phyloP scores from a whole-genome alignment of 257 asterid species.

The Nicotiana paniculata region DNA sequence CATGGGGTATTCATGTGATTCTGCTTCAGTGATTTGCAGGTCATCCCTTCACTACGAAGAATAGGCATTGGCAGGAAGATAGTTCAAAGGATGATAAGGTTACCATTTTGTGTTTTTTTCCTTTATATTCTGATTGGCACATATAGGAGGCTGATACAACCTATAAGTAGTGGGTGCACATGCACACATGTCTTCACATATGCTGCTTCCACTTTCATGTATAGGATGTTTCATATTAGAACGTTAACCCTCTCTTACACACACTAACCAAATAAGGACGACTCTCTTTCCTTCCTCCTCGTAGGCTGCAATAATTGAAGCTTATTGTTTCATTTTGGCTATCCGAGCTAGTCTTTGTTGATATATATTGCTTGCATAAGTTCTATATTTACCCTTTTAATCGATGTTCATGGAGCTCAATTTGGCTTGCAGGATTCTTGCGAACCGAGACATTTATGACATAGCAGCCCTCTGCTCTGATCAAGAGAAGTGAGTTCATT shows the following conservation, averaged over 20 bases:
- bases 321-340: background rate
- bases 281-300: background rate
- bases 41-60: conserved; percentile 55
- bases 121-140: background rate
- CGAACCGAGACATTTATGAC: conserved; percentile 55
- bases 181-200: background rate
- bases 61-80: conserved; percentile 78
- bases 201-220: background rate
- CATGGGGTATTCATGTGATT: conserved; percentile 13
- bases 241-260: background rate
- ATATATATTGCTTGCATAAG: background rate
- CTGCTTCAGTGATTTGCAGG: conserved; percentile 45
- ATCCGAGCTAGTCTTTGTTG: background rate
- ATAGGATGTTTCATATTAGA: background rate
- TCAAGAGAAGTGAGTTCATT: conserved; percentile 41
- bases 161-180: background rate
- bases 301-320: background rate
- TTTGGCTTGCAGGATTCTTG: conserved; percentile 59
- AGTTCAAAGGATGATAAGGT: conserved; percentile 66
- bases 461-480: conserved; percentile 69
- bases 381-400: background rate
- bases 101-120: background rate
- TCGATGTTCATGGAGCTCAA: background rate
- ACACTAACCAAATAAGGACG: background rate
- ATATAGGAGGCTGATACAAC: background rate